Evolutionary conservation across 2,329 filamentous ascomycete species (phyloP).

Genomic region (Lecanicillium sp.): DNA sequence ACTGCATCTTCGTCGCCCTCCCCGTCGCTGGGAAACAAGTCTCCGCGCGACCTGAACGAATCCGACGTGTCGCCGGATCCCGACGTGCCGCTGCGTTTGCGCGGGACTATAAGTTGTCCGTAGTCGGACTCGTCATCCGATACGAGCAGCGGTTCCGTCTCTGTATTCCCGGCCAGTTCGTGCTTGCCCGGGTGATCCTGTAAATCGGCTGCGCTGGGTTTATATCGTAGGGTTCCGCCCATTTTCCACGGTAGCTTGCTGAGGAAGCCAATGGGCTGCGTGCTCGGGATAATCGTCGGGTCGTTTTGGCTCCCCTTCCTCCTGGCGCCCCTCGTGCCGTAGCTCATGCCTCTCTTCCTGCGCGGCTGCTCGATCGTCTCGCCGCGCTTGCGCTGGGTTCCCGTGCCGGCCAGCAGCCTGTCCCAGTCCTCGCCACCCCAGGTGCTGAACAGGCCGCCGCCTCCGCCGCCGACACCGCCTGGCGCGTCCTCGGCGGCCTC

Average conservation of each 20-base stretch:
- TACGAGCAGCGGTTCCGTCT: conserved; percentile 63
- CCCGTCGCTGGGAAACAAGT: conserved; percentile 81
- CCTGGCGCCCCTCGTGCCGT: conserved; percentile 58
- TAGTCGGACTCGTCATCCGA: conserved; percentile 22
- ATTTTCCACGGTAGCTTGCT: conserved; percentile 78
- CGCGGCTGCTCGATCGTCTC: conserved; percentile 54
- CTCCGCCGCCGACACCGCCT: conserved; percentile 12
- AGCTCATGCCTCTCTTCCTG: conserved; percentile 79
- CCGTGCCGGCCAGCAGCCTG: conserved; percentile 66
- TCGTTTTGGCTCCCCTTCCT: conserved; percentile 55
- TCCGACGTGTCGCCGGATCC: conserved; percentile 77
- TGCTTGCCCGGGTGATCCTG: conserved; percentile 70
- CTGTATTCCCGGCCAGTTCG: conserved; percentile 24
- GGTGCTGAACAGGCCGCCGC: conserved; percentile 54
- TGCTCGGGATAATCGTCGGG: conserved; percentile 83
- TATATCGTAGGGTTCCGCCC: conserved; percentile 76
- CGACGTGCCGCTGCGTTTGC: conserved; percentile 67
- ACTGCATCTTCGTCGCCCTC: conserved; percentile 87
- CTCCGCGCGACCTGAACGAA: conserved; percentile 79
- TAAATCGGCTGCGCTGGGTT: conserved; percentile 82
- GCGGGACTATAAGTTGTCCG: conserved; percentile 21
- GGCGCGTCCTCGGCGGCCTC: conserved; percentile 39
- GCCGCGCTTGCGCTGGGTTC: conserved; percentile 32
- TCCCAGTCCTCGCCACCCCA: conserved; percentile 86
- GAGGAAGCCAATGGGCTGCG: conserved; percentile 77